phyloP scores from a whole-genome alignment of 1,284 basidiomycete species.

The Somion occarium region DNA sequence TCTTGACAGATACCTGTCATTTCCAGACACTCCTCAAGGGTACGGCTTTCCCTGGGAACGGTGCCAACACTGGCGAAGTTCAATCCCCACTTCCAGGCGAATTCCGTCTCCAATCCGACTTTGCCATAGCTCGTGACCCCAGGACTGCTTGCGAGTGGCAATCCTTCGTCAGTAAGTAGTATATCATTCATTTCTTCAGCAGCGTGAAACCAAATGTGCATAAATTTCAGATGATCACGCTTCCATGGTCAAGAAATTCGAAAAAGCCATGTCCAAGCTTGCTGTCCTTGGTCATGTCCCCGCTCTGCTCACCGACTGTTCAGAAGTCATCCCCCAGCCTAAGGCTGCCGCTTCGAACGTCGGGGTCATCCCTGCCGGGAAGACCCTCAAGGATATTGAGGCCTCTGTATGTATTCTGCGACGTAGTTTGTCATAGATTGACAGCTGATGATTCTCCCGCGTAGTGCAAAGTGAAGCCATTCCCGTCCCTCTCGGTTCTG shows the following conservation, averaged over 20 bases:
- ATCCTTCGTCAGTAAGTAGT: constrained; percentile 8
- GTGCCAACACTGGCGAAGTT: constrained; percentile 30
- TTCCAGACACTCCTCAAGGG: constrained; percentile 1
- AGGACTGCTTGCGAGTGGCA: constrained; percentile 12
- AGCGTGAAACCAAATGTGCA: too few species aligned
- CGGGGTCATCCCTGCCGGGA: constrained; percentile 2
- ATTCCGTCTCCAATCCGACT: constrained; percentile 37
- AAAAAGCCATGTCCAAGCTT: constrained; percentile 10
- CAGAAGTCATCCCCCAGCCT: constrained; percentile 12
- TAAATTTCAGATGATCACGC: constrained; percentile 1
- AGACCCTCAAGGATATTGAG: constrained; percentile 7
- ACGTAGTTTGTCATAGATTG: not conserved
- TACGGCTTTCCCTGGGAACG: constrained; percentile 19
- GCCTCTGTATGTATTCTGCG: not conserved
- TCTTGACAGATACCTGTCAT: not conserved
- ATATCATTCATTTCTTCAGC: not conserved
- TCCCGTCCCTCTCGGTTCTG: constrained; percentile 6
- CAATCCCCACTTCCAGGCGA: constrained; percentile 32
- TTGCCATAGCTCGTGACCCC: constrained; percentile 29
- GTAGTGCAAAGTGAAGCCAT: constrained; percentile 8
- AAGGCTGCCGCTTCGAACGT: not conserved
- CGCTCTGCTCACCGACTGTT: constrained; percentile 6
- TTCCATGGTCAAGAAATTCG: constrained; percentile 8
- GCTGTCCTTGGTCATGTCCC: constrained; percentile 7
- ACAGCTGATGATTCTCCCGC: not conserved